Percentiles rank a stretch among this genome's conserved stretches.
phyloP scores from a whole-genome alignment of 176 grass and related monocot genomes.

The Musa beccarii region DNA sequence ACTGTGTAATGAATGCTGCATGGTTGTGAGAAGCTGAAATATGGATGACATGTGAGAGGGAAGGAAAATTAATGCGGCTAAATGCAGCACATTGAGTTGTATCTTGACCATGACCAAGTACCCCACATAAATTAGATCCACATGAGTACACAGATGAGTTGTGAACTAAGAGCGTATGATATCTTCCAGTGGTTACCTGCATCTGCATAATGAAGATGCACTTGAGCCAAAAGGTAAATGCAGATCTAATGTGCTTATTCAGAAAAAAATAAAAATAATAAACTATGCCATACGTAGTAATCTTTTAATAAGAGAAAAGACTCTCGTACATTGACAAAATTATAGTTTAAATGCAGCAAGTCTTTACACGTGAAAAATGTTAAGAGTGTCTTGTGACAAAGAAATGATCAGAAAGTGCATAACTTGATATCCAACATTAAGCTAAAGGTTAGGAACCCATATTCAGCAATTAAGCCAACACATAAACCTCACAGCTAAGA shows the following conservation, averaged over 20 bases:
- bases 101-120: slow-evolving; percentile 96
- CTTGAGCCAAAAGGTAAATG: slow-evolving; percentile 24
- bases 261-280: neutral
- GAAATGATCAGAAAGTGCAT: too few relatives aligned
- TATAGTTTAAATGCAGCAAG: too few relatives aligned
- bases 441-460: too few relatives aligned
- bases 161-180: slow-evolving; percentile 92
- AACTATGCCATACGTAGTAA: neutral
- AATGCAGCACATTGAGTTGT: slow-evolving; percentile 80
- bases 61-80: slow-evolving; percentile 71
- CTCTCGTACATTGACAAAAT: too few relatives aligned
- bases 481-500: too few relatives aligned
- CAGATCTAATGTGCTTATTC: neutral
- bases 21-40: slow-evolving; percentile 91
- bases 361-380: too few relatives aligned
- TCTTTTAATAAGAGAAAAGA: too few relatives aligned
- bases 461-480: too few relatives aligned
- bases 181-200: slow-evolving; percentile 94
- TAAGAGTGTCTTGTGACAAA: too few relatives aligned
- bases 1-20: slow-evolving; percentile 76
- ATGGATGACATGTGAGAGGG: slow-evolving; percentile 68
- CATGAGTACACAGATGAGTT: slow-evolving; percentile 92
- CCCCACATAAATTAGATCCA: slow-evolving; percentile 94
- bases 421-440: too few relatives aligned
- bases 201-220: slow-evolving; percentile 59